Conservation (phyloP, 495 filamentous ascomycete genomes). For the Podospora australis region DNA sequence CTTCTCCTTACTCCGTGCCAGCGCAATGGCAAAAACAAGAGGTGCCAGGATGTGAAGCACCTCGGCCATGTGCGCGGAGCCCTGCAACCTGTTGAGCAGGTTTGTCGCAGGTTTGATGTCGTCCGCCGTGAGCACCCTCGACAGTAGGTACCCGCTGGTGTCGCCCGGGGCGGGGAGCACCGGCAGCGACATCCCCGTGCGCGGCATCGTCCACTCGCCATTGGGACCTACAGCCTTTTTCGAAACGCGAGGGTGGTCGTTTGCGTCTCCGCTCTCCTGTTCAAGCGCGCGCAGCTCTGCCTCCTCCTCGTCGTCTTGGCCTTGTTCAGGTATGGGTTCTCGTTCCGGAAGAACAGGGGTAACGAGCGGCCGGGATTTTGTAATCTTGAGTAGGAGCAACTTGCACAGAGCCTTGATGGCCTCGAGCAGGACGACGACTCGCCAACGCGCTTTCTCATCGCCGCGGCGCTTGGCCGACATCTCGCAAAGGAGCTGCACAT, state of each 20-base stretch:
- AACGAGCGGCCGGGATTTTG: slow-evolving; percentile 76
- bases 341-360: slow-evolving; percentile 81
- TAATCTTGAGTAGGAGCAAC: slow-evolving; percentile 74
- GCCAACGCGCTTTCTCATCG: slow-evolving; percentile 80
- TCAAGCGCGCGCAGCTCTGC: slow-evolving; percentile 16
- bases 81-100: slow-evolving; percentile 70
- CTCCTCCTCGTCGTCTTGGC: slow-evolving; percentile 37
- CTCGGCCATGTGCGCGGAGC: slow-evolving; percentile 70
- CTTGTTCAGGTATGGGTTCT: slow-evolving; percentile 58
- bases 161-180: slow-evolving; percentile 70
- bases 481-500: slow-evolving; percentile 86
- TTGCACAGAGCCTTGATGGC: slow-evolving; percentile 81
- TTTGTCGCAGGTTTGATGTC: slow-evolving; percentile 87
- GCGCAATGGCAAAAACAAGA: slow-evolving; percentile 77
- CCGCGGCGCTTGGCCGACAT: slow-evolving; percentile 74
- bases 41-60: slow-evolving; percentile 86
- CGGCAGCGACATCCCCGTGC: slow-evolving; percentile 79
- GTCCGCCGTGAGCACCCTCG: slow-evolving; percentile 89
- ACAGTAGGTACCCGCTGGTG: slow-evolving; percentile 77
- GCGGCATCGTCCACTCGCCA: slow-evolving; percentile 85
- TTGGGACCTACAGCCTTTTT: slow-evolving; percentile 17
- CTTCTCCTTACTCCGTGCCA: slow-evolving; percentile 59
- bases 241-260: neutral
- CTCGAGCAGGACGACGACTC: slow-evolving; percentile 82
- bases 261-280: slow-evolving; percentile 20